phyloP scores from a whole-genome alignment of 345 rosid genomes.

The Hibiscus tridactylites region DNA sequence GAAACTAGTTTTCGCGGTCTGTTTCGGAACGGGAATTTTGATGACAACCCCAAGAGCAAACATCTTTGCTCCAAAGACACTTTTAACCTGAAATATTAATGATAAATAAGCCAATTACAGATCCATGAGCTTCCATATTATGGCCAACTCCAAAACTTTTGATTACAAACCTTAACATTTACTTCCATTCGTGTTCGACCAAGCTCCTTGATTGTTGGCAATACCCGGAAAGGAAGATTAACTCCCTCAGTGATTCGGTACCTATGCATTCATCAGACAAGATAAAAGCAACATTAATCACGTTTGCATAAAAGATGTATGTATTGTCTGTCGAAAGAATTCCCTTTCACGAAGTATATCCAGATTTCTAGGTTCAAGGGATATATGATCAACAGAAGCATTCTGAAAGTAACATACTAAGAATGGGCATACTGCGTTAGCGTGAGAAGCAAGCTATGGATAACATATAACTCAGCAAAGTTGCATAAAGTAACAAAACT shows the following conservation, averaged over 20 bases:
- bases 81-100: conserved; percentile 63
- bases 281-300: background rate
- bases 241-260: conserved; percentile 98
- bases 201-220: conserved; percentile 97
- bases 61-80: conserved; percentile 99
- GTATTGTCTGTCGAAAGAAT: background rate
- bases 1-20: conserved; percentile 94
- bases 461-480: background rate
- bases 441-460: background rate
- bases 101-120: conserved; percentile 10
- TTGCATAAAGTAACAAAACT: background rate
- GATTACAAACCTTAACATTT: conserved; percentile 71
- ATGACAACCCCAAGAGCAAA: conserved; percentile 98
- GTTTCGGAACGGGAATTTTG: conserved; percentile 97
- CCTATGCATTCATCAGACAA: conserved; percentile 24
- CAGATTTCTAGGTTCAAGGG: background rate
- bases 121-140: conserved; percentile 14
- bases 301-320: background rate
- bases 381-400: background rate
- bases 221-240: conserved; percentile 88
- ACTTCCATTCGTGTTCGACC: conserved; percentile 99
- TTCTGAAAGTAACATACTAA: background rate
- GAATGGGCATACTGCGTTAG: background rate
- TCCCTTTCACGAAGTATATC: background rate
- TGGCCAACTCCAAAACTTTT: conserved; percentile 5